These are phyloP conservation scores for Penicillium desertorum DNA, from an alignment of 495 filamentous ascomycete species.

Conservation along the genomic window DNA sequence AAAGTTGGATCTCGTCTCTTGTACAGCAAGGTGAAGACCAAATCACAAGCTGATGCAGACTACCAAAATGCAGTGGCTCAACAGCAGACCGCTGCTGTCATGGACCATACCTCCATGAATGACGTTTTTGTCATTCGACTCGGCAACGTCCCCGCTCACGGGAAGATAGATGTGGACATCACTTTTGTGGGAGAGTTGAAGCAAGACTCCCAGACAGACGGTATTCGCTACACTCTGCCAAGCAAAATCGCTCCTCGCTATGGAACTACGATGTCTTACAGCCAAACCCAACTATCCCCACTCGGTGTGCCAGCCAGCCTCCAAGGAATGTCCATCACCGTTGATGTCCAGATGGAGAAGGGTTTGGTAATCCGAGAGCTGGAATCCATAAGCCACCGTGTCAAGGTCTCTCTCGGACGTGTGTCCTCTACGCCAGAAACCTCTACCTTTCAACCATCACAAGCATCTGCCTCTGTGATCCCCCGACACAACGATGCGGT, in stretches of 20 bases:
- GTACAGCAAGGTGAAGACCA: constrained; percentile 21
- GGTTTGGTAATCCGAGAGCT: constrained; percentile 56
- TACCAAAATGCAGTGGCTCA: constrained; percentile 17
- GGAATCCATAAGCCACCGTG: constrained; percentile 66
- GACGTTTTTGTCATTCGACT: constrained; percentile 20
- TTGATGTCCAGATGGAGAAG: constrained; percentile 59
- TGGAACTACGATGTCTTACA: not conserved
- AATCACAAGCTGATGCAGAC: constrained; percentile 18
- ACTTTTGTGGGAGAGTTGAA: constrained; percentile 23
- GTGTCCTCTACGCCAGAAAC: constrained; percentile 41
- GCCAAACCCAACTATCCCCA: not conserved
- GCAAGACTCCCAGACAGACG: constrained; percentile 19
- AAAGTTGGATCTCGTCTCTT: constrained; percentile 15
- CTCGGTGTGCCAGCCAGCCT: not conserved
- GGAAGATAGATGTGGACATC: constrained; percentile 16
- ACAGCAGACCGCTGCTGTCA: constrained; percentile 13
- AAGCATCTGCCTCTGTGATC: constrained; percentile 59
- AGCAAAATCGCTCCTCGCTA: constrained; percentile 23
- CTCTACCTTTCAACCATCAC: constrained; percentile 48
- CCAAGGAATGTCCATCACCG: constrained; percentile 55
- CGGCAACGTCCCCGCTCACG: constrained; percentile 20
- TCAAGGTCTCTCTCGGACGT: constrained; percentile 60
- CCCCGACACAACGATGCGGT: constrained; percentile 3
- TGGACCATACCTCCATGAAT: constrained; percentile 14
- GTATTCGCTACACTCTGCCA: constrained; percentile 19